Evolutionary conservation across 192 early-diverging fungal species (phyloP), one percentile per base, ranked within the genome.

Genomic region (Powellomyces hirtus): DNA sequence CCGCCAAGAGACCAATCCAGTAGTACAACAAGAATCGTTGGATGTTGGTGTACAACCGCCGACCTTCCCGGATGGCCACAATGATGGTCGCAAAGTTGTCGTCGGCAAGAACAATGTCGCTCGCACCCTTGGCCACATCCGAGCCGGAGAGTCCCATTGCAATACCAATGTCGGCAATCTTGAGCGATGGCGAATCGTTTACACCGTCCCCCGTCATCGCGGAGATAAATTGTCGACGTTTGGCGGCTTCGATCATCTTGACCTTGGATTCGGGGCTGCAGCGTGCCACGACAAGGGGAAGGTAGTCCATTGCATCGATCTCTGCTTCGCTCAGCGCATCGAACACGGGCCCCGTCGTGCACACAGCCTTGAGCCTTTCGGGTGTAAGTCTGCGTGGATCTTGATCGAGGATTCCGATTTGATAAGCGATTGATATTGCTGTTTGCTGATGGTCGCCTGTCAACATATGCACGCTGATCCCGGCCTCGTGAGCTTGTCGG

Each of bases 181-280:
- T 90, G 52, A 97, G 81, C 22, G 93, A 91, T n/a, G 93, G 92
- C 49, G 93, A 84, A 64, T 96, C 94, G 72, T 95, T 95, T 13
- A 92, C 89, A 62, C 93, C 94, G 73, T 96, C 94, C 62, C 94
- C 94, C 27, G 91, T 93, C 26, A 93, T 89, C 10, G 40, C 40
- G 50, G 94, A 62, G 35, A 77, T 62, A 29, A 33, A 34, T 44
- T 62, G 35, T n/a, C 72, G 77, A 27, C 75, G 66, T 30, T 82
- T 70, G 38, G 80, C 51, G 5, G 79, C 79, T 16, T 64, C 36
- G 24, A 80, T 62, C 24, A 80, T 44, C 13, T 49, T 38, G 50
- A 82, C 71, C 37, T 80, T 80, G 1, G 75, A 61, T 64, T 81
- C 70, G 46, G 79, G 79, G 20, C 74, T 46, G 55, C 79, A 82